These are phyloP conservation scores for Mycena rebaudengoi DNA, from an alignment of 768 basidiomycete genomes.

Conservation along the genomic window DNA sequence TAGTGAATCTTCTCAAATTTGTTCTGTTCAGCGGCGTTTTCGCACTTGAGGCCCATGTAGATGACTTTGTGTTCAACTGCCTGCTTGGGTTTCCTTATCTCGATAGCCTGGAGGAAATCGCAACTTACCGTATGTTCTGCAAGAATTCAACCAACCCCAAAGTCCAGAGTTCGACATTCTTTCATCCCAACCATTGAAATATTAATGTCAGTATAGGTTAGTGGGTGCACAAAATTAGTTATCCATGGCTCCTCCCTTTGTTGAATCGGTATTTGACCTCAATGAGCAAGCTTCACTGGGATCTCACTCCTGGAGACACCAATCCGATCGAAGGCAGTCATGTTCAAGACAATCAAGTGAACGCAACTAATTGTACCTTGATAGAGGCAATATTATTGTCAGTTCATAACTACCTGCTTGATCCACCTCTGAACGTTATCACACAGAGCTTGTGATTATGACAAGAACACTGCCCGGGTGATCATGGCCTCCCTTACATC, in stretches of 20 bases:
- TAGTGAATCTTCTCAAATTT: too few relatives aligned
- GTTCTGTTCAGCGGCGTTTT: background rate
- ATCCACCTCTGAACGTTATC: background rate
- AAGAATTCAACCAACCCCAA: background rate
- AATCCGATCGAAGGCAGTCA: constrained; percentile 10
- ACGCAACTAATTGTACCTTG: background rate
- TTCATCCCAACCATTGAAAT: background rate
- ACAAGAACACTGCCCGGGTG: background rate
- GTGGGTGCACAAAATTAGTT: constrained; percentile 10
- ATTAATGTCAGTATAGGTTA: background rate
- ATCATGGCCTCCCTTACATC: background rate
- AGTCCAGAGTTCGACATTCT: background rate
- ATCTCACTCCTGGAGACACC: constrained; percentile 3
- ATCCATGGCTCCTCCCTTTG: constrained; percentile 9
- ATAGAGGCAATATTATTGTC: background rate
- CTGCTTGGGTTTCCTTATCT: constrained; percentile 4
- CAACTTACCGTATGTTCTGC: background rate
- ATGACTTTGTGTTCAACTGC: background rate
- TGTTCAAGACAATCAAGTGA: background rate
- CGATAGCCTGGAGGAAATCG: background rate
- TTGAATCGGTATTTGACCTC: background rate
- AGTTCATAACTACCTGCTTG: background rate
- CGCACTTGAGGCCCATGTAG: background rate
- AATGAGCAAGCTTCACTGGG: constrained; percentile 1
- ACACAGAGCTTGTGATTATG: background rate